Evolutionary conservation across 306 rosid genomes (phyloP), one percentile per base, ranked within the genome.

Genomic region (Prinsepia uniflora): DNA sequence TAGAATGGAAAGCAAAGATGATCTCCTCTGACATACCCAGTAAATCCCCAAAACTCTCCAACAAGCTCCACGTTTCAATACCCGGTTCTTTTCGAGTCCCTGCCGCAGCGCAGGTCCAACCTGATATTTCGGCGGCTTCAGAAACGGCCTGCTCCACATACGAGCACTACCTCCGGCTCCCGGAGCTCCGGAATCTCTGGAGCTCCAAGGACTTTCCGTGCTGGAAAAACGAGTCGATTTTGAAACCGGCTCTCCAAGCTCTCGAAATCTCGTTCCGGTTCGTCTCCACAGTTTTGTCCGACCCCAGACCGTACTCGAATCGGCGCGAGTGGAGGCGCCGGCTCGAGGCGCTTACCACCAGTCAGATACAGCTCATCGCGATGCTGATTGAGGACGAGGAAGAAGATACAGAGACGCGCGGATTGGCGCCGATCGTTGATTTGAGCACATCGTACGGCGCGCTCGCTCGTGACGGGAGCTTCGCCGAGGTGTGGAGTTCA

Each of bases 181-280:
- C 91, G 7, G 84, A 89, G 36, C 86, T 94, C 39, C 76, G 87
- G 52, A 63, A 54, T 55, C 82, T 90, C 0, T 94, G 98, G 97
- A 80, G 70, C 76, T 64, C 85, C 6, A 49, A 46, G 43, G 82
- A 81, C 4, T 94, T 90, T 14, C 90, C 92, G 0, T 42, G 10
- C 0, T 94, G 98, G 98, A n/a, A 79, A 63, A 87, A 71, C 82
- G 90, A 94, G 80, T 77, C 96, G 4, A 42, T 90, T 40, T 6
- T 89, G 44, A 94, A 87, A 57, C 98, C 98, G 56, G 85, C 92
- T 10, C 40, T 94, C 6, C 91, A 87, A 7, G 97, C 88, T 7
- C 72, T 94, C 5, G 98, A 94, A 68, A 87, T 90, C 56, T 83
- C 98, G 19, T 90, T 94, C 75, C 88, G 97, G 34, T 81, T 94